phyloP scores from a whole-genome alignment of 2,329 filamentous ascomycete species.

The Tolypocladium tropicale region DNA sequence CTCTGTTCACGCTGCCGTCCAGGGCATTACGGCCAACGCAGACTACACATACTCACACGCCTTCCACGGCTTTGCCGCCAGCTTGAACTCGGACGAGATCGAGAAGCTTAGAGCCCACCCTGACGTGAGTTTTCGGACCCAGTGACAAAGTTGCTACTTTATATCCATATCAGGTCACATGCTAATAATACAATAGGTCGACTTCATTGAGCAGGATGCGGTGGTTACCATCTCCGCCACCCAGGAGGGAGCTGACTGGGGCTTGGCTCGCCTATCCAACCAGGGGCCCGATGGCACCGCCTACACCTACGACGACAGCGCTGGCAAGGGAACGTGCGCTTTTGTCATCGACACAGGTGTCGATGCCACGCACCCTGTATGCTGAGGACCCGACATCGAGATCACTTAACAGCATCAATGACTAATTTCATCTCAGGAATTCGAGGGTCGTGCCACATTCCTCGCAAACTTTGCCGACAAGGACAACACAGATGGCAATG shows the following conservation, averaged over 20 bases:
- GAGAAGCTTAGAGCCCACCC: constrained; percentile 15
- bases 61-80: constrained; percentile 18
- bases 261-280: constrained; percentile 27
- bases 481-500: constrained; percentile 28
- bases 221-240: constrained; percentile 40
- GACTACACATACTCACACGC: constrained; percentile 18
- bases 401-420: not conserved
- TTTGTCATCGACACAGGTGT: constrained; percentile 38
- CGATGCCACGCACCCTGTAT: constrained; percentile 21
- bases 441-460: constrained; percentile 30
- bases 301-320: constrained; percentile 27
- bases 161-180: not conserved
- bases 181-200: constrained; percentile 7
- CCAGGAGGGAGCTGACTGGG: constrained; percentile 29
- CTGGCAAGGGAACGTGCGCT: constrained; percentile 28
- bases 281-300: constrained; percentile 11
- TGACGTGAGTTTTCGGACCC: constrained; percentile 9
- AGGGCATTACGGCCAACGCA: constrained; percentile 17
- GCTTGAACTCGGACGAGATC: constrained; percentile 13
- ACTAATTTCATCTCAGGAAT: constrained; percentile 15
- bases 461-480: constrained; percentile 26
- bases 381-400: constrained; percentile 4
- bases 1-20: constrained; percentile 14
- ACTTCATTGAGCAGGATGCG: constrained; percentile 30
- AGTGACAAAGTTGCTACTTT: too few relatives aligned